Base-by-base conservation (phyloP, 2,329 filamentous ascomycete genomes). In the Diaporthe helianthi region DNA sequence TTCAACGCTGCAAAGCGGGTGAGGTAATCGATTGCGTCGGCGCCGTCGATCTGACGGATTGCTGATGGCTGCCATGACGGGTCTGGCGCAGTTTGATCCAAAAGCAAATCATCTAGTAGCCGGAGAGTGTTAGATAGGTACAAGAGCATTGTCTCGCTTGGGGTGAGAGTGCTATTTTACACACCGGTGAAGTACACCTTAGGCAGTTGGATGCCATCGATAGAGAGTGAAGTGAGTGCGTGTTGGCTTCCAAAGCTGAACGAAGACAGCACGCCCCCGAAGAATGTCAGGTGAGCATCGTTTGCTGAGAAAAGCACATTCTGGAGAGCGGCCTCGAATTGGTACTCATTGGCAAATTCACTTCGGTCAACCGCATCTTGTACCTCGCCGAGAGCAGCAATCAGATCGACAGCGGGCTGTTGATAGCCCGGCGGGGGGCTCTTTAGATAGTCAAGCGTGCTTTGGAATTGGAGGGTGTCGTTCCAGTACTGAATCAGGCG, bases 401-500 rank as follows among this genome's bases (percentile, higher is more conserved):
- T 36, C 1, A 82, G 38, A 69, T 82, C 78, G 17, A 81, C 65
- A 70, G 75, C 71, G 13, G 78, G 81, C 68, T 81, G 81, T 29
- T 61, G 55, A 26, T 61, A 61, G 0, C 22, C 55, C 19, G 22
- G 17, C 15, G 55, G 55, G 12, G 55, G 55, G 31, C 77, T 73
- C 47, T 79, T 79, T 19, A 83, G 76, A 68, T 80, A 83, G 17
- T 78, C 76, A 22, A 61, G 55, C 1, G 55, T 61, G 55, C 55
- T 61, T 19, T 61, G 55, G 26, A 61, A 46, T 19, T 44, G 79
- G 1, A 85, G 61, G 0, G 81, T 83, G 19, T 80, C 77, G 69
- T 82, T 82, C 65, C 79, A 80, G 69, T 85, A 85, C 8, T 79
- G 70, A 5, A 85, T 69, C 67, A 85, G 83, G 1, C 80, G 75